Percentiles rank a stretch among this genome's conserved stretches.
Evolutionary conservation across 2,329 filamentous ascomycete genomes (phyloP).

Genomic region (Ploettnerulaceae sp.): DNA sequence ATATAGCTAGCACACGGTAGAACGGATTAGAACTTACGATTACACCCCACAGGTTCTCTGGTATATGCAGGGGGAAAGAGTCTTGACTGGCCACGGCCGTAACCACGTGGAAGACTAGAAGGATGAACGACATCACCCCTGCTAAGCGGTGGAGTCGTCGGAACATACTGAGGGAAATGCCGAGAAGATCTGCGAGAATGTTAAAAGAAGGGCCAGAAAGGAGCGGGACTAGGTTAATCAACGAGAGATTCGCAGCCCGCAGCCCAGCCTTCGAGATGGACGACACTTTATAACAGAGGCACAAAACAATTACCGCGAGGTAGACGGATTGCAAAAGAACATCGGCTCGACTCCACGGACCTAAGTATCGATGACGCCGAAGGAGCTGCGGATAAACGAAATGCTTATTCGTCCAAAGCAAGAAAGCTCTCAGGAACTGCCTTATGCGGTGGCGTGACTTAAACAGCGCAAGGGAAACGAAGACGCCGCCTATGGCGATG

Average conservation of each 20-base stretch:
- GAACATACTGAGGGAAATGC: constrained; percentile 5
- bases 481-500: background rate
- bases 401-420: background rate
- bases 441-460: background rate
- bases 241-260: constrained; percentile 4
- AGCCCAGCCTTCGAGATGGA: background rate
- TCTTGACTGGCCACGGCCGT: constrained; percentile 2
- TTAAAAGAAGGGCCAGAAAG: constrained; percentile 1
- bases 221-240: constrained; percentile 6
- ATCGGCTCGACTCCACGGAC: background rate
- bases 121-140: constrained; percentile 6
- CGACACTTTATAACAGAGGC: background rate
- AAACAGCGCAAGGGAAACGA: background rate
- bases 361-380: background rate
- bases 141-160: background rate
- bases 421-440: background rate
- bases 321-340: background rate
- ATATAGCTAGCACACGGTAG: background rate
- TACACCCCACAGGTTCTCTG: constrained; percentile 14
- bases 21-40: constrained; percentile 16
- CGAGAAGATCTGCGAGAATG: background rate
- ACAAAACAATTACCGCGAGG: background rate
- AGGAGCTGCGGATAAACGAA: background rate
- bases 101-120: constrained; percentile 22
- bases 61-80: constrained; percentile 10